phyloP scores from a whole-genome alignment of 176 grass and related monocot genomes.

The Phragmites australis region DNA sequence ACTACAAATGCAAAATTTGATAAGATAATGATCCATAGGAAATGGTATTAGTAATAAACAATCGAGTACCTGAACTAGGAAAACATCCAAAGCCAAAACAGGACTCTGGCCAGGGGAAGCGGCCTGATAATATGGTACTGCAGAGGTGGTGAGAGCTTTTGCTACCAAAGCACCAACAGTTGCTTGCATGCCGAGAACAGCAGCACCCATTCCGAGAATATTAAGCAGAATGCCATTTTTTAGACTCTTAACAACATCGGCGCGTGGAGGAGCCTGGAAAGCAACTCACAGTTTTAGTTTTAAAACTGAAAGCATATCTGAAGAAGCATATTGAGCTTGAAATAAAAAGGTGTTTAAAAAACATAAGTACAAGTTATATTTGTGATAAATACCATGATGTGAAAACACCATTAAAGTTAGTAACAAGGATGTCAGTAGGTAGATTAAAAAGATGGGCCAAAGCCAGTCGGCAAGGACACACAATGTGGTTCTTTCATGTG shows the following conservation, averaged over 20 bases:
- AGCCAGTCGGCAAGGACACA: background rate
- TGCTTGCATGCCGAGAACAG: conserved; percentile 98
- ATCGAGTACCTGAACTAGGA: conserved; percentile 85
- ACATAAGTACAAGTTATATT: background rate
- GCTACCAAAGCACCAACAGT: conserved; percentile 92
- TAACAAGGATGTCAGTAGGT: background rate
- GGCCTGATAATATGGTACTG: conserved; percentile 70
- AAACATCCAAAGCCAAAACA: conserved; percentile 92
- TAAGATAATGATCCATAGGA: background rate
- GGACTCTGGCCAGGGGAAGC: conserved; percentile 66
- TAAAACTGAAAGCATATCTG: background rate
- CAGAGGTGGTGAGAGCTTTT: conserved; percentile 85
- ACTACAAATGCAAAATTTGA: background rate
- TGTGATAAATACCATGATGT: background rate
- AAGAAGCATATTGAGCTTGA: conserved; percentile 8
- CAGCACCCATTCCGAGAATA: conserved; percentile 82
- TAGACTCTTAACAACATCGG: conserved; percentile 84
- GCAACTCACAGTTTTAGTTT: background rate
- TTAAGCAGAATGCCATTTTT: conserved; percentile 90
- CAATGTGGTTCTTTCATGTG: background rate
- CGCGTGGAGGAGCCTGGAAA: conserved; percentile 90
- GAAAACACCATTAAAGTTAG: background rate
- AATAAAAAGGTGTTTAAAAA: background rate
- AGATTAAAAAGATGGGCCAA: background rate
- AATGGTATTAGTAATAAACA: background rate